Conservation (phyloP, 1,284 basidiomycete species). For the Fomitopsis pinicola region DNA sequence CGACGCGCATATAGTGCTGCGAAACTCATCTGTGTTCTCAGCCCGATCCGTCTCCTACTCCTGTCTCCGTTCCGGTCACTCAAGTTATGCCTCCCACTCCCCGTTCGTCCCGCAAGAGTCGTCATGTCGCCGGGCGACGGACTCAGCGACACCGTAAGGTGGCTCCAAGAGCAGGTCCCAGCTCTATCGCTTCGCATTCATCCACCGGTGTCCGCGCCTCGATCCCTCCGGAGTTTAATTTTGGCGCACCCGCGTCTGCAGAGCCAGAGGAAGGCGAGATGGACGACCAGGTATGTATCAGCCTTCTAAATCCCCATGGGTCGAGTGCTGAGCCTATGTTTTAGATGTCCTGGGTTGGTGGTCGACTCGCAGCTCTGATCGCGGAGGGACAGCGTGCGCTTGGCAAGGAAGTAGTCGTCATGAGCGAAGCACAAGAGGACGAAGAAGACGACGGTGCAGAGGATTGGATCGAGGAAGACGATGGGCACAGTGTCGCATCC, state of each 20-base stretch:
- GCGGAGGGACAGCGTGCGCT: slow-evolving; percentile 71
- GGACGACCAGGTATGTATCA: slow-evolving; percentile 42
- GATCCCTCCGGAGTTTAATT: slow-evolving; percentile 23
- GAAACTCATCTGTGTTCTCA: not conserved
- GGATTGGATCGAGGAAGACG: slow-evolving; percentile 45
- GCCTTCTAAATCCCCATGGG: not conserved
- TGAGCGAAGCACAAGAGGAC: slow-evolving; percentile 66
- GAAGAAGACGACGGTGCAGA: slow-evolving; percentile 70
- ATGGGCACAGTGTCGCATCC: slow-evolving; percentile 26
- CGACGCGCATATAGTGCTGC: not conserved
- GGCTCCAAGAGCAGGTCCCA: slow-evolving; percentile 20
- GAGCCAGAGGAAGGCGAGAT: slow-evolving; percentile 32
- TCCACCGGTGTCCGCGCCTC: slow-evolving; percentile 12
- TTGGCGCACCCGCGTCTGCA: slow-evolving; percentile 12
- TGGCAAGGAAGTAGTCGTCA: slow-evolving; percentile 65
- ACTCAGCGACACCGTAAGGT: slow-evolving; percentile 32
- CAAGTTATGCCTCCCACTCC: slow-evolving; percentile 23
- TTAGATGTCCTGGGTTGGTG: slow-evolving; percentile 76
- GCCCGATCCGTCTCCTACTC: slow-evolving; percentile 6
- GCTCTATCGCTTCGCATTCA: slow-evolving; percentile 18
- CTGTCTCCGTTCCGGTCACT: slow-evolving; percentile 12
- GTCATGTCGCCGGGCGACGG: slow-evolving; percentile 27
- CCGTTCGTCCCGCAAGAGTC: slow-evolving; percentile 23
- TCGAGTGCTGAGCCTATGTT: not conserved
- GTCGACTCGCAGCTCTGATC: slow-evolving; percentile 60